Evolutionary conservation across 257 asterid species (phyloP), one percentile per base, ranked within the genome.

Genomic region (Solanum raphanifolium): DNA sequence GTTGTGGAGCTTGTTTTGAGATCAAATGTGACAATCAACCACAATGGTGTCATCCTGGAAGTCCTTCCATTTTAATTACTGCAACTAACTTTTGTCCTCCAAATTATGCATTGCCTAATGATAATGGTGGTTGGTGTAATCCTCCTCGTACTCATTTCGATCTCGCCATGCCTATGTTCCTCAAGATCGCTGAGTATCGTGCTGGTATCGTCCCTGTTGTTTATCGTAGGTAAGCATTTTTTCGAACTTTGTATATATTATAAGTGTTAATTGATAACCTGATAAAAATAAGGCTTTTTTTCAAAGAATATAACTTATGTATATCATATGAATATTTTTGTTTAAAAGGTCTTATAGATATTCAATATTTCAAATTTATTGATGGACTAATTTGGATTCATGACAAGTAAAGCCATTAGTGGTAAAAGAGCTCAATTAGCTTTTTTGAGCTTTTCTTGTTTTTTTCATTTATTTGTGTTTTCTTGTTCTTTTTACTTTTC

Each of bases 1-100:
- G 94, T 91, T 95, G 98, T 34, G 98, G 98, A 1, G 95, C 98
- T 8, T 95, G 98, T 66, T 95, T 95, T 36, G 95, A 94, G 90
- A 87, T 95, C 83, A 91, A 93, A 88, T 95, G 98, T 87, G 94
- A 89, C 9, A 89, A 89, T 86, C 93, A 90, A 13, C 84, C 84
- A 69, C 87, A 87, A 60, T 95, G 92, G 93, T 95, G 98, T 88
- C 88, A 79, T 89, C 89, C 88, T 34, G 96, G 93, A 39, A 93
- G 90, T 87, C 95, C 96, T 3, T 92, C 96, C 58, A 93, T 92
- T 18, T 88, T 92, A 31, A 62, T 93, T 21, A 93, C 96, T 1
- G 96, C 93, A 58, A 93, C 96, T 39, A 93, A 93, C 83, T 92
- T 91, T 88, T 93, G 96, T 91, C 96, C 96, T 27, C 95, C 96